These are phyloP conservation scores for Aschersonia sp. DNA, from an alignment of 2,329 filamentous ascomycete genomes.

Conservation along the genomic window DNA sequence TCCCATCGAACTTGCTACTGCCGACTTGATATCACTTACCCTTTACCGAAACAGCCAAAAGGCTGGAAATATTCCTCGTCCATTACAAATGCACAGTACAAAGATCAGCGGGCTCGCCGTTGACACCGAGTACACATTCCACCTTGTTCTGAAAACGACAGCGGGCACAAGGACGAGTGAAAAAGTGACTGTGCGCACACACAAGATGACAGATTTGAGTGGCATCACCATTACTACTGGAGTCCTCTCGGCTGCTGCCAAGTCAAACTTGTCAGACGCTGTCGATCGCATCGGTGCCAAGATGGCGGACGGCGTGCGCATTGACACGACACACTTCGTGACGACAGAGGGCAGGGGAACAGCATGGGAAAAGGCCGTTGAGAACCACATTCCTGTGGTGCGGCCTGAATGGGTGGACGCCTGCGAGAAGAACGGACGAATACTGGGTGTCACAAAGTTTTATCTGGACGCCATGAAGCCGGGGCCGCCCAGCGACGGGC, in stretches of 20 bases:
- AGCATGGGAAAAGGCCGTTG: constrained; percentile 89
- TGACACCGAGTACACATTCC: constrained; percentile 91
- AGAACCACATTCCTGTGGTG: constrained; percentile 96
- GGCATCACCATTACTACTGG: constrained; percentile 92
- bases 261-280: constrained; percentile 59
- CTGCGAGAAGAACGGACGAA: constrained; percentile 85
- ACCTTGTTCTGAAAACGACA: constrained; percentile 78
- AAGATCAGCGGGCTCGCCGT: constrained; percentile 96
- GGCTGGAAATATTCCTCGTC: constrained; percentile 84
- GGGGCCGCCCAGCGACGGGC: constrained; percentile 23
- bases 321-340: constrained; percentile 97
- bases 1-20: constrained; percentile 81
- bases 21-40: constrained; percentile 76
- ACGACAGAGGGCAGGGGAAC: constrained; percentile 85
- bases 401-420: constrained; percentile 94
- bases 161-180: constrained; percentile 80
- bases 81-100: constrained; percentile 77
- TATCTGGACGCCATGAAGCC: constrained; percentile 69
- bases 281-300: constrained; percentile 86
- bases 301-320: constrained; percentile 76
- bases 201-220: constrained; percentile 96
- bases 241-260: constrained; percentile 58
- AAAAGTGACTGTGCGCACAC: constrained; percentile 73
- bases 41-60: constrained; percentile 95
- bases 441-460: constrained; percentile 88